Percentiles rank a stretch among this genome's conserved stretches.
phyloP scores from a whole-genome alignment of 768 basidiomycete species.

The Suillus tomentosus region DNA sequence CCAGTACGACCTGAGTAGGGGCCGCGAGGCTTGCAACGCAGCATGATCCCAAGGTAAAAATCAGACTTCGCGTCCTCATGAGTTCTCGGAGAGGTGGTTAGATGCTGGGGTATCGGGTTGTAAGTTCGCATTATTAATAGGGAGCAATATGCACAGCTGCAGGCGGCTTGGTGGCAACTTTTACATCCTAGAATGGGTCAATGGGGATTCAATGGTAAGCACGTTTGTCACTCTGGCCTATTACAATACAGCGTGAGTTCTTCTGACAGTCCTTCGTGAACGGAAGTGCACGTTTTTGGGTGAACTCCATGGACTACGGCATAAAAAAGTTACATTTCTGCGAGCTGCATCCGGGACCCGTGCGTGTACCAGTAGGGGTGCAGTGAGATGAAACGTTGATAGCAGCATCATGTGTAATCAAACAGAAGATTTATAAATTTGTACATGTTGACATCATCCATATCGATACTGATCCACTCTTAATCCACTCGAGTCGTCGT shows the following conservation, averaged over 20 bases:
- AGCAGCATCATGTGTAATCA: no score
- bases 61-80: slow-evolving; percentile 6
- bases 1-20: slow-evolving; percentile 46
- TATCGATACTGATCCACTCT: no score
- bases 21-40: slow-evolving; percentile 24
- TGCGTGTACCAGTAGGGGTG: neutral
- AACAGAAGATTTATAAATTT: neutral
- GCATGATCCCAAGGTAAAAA: slow-evolving; percentile 12
- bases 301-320: neutral
- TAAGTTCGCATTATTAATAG: slow-evolving; percentile 11
- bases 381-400: neutral
- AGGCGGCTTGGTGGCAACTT: neutral
- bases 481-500: no score
- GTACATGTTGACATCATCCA: neutral
- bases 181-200: neutral
- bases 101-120: neutral
- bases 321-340: neutral
- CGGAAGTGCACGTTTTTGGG: neutral
- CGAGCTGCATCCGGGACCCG: neutral
- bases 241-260: neutral
- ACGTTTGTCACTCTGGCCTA: slow-evolving; percentile 5
- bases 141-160: neutral
- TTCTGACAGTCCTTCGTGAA: neutral
- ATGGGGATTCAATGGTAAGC: neutral
- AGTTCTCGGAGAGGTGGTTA: neutral